Evolutionary conservation across 78 protist species (phyloP), one percentile per base, ranked within the genome.

Genomic region (Monocercomonoides exilis): DNA sequence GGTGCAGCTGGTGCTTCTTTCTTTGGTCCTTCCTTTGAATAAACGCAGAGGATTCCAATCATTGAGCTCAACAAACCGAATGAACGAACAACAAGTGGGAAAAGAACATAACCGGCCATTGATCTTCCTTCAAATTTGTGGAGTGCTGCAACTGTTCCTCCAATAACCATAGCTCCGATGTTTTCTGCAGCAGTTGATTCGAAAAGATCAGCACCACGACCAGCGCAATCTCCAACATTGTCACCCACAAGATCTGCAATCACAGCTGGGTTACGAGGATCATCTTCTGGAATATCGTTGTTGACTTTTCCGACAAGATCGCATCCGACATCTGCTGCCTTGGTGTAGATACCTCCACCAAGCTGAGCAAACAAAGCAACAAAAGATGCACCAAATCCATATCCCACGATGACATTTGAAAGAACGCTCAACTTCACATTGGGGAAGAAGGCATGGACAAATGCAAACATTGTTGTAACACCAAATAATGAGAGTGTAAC

Each of bases 241-340:
- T 94, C 96, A 0, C 96, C 96, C 11, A 92, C 94, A 42, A 91
- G 88, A 70, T 94, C 96, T 1, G 96, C 96, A 33, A 94, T 89
- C 11, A 90, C 94, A 0, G 92, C 96, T 0, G 96, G 94, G 84
- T 94, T 94, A 32, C 93, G 89, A 0, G 92, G 94, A 70, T 92
- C 94, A 89, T 94, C 96, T 45, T 94, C 96, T 34, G 94, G 96
- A 43, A 94, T 90, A 41, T 80, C 87, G n/a, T 6, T 34, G 46
- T 89, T 92, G 80, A 92, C 82, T 85, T 94, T 94, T n/a, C 96
- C 96, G n/a, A 86, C 86, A 43, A 94, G 0, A 80, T 94, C 96
- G 3, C 94, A 93, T 3, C 96, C 96, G 2, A 94, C 94, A 46
- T 94, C 96, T 0, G 96, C 96, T 0, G 94, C 96, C 90, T 94